Percentiles rank a stretch among this genome's conserved stretches.
Evolutionary conservation across 2,329 filamentous ascomycete species (phyloP).

Genomic region (Exophiala spinifera): DNA sequence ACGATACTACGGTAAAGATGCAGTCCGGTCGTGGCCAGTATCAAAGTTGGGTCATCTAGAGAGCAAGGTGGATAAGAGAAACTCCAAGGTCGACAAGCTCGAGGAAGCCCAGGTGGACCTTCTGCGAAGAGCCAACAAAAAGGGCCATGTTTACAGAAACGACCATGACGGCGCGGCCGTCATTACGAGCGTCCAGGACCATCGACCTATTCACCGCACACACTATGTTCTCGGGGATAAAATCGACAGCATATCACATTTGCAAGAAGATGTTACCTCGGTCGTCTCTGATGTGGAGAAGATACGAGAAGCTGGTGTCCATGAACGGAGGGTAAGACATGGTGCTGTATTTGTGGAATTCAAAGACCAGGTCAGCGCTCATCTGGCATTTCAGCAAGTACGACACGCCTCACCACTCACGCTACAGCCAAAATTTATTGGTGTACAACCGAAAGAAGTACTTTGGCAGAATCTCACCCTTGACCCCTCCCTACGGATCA

Average conservation of each 20-base stretch:
- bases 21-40: conserved; percentile 77
- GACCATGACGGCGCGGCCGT: not conserved
- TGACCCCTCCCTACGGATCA: conserved; percentile 55
- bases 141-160: conserved; percentile 3
- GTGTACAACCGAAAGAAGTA: conserved; percentile 78
- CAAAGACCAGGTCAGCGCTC: conserved; percentile 72
- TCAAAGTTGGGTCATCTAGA: conserved; percentile 74
- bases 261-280: conserved; percentile 67
- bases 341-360: conserved; percentile 91
- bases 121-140: conserved; percentile 67
- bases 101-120: conserved; percentile 87
- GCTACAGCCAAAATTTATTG: conserved; percentile 84
- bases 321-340: conserved; percentile 4
- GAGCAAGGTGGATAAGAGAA: conserved; percentile 74
- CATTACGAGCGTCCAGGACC: not conserved
- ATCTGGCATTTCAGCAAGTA: conserved; percentile 70
- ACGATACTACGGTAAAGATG: conserved; percentile 71
- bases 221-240: conserved; percentile 62
- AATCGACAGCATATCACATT: conserved; percentile 55
- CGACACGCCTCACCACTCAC: conserved; percentile 56
- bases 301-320: conserved; percentile 28
- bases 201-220: conserved; percentile 67
- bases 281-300: conserved; percentile 68
- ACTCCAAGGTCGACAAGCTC: conserved; percentile 72
- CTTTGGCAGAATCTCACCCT: conserved; percentile 82